Conservation (phyloP, 2,329 filamentous ascomycete genomes). For the Xylaria sp. region DNA sequence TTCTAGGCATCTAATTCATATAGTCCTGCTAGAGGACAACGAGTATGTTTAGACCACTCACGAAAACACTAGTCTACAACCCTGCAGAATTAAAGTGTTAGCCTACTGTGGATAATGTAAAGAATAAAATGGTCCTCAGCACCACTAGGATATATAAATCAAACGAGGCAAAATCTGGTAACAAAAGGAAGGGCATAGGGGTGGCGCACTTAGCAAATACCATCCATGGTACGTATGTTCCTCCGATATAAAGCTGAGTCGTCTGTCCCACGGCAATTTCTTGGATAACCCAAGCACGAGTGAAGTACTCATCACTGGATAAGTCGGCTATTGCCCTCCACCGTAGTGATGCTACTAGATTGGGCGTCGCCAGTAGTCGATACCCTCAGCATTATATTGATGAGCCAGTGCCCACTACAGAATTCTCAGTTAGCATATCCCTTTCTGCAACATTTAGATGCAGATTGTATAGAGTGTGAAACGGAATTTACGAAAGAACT, state of each 20-base stretch:
- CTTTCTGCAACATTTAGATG: too few relatives aligned
- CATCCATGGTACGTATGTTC: slow-evolving; percentile 29
- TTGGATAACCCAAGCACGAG: slow-evolving; percentile 34
- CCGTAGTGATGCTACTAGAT: slow-evolving; percentile 4
- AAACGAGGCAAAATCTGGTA: neutral
- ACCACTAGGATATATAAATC: neutral
- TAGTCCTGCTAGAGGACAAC: neutral
- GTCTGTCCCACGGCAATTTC: slow-evolving; percentile 30
- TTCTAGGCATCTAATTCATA: neutral
- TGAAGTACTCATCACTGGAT: slow-evolving; percentile 35
- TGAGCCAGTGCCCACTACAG: slow-evolving; percentile 1
- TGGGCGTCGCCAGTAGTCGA: neutral
- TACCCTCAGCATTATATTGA: slow-evolving; percentile 17
- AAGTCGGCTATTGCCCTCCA: slow-evolving; percentile 30
- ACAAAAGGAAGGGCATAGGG: neutral
- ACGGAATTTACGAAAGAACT: too few relatives aligned
- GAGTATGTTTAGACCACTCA: slow-evolving; percentile 8
- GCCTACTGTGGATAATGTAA: neutral
- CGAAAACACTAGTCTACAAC: slow-evolving; percentile 24
- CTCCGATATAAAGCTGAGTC: slow-evolving; percentile 32
- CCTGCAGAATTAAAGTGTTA: slow-evolving; percentile 4
- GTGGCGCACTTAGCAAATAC: slow-evolving; percentile 21
- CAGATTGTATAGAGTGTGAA: neutral
- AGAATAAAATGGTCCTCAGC: neutral
- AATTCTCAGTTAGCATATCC: neutral